Base-by-base conservation (phyloP, 2,329 filamentous ascomycete genomes). In the Epicoccum sorghinum region DNA sequence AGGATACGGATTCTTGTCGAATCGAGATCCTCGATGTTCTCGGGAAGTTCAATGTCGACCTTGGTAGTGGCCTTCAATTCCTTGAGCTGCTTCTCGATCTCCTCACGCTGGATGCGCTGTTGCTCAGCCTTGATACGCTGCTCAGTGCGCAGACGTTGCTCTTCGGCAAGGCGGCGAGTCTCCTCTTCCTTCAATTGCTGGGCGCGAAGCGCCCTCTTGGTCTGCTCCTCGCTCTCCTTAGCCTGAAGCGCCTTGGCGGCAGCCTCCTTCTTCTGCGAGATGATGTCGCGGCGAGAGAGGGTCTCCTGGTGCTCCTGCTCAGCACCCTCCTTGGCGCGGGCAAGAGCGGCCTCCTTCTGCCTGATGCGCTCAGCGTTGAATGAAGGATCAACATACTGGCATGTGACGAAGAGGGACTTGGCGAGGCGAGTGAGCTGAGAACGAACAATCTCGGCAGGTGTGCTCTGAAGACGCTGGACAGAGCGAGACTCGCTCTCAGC, bases 261-360 rank as follows among this genome's bases (percentile, higher is more conserved):
- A 62, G 91, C 90, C 73, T 97, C 93, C 82, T 98, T 98, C 80
- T 93, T 93, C 83, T 96, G 96, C 73, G 96, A 89, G 66, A 99
- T 99, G 64, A 96, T 78, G 4, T 93, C 89, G 75, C 96, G 93
- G 66, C 95, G 89, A 55, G 89, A 87, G 43, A 99, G 83, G 38
- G 88, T 91, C 32, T 93, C 91, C 56, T 85, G 83, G 72, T 97
- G 93, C 78, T 99, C 95, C 79, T 96, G 83, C 73, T 95, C 91
- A n/a, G 91, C 90, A 56, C 93, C 95, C 61, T 87, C 89, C 79
- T 89, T 87, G 60, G 95, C 91, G 59, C 92, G 89, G 48, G 87
- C 85, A 47, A 96, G 85, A 35, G 91, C 93, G 55, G 86, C 87
- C 66, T 91, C 84, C 72, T 91, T 93, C 61, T 90, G 89, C 69